Evolutionary conservation across 2,329 filamentous ascomycete genomes (phyloP), one percentile per base, ranked within the genome.

Genomic region (Dothideomycetes sp.): DNA sequence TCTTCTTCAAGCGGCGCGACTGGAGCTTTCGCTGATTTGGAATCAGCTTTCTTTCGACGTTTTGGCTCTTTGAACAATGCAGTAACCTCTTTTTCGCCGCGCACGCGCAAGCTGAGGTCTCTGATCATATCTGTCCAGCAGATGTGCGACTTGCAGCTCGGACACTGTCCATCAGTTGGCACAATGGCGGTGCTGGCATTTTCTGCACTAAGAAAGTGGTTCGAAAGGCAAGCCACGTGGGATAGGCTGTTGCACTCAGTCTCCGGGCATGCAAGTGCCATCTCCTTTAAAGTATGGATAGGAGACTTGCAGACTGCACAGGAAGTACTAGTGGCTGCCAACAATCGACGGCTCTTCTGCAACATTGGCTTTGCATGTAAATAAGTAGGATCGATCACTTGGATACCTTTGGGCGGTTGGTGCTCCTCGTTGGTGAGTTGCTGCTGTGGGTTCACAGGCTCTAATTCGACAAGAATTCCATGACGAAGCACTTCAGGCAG

Each of bases 111-210:
- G 36, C 74, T 91, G 51, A 94, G 62, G 56, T 94, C 88, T 55
- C 79, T 88, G 65, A 93, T 82, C 63, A 95, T 75, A 33, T 82
- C 74, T 0, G 70, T 68, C 89, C 89, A 96, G 36, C 68, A 58
- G 2, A 87, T 63, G 4, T 67, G 60, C 0, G 67, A 66, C 1
- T 69, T 62, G 55, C 89, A 96, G 15, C 64, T 64, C 0, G 85
- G 85, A 62, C 89, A 96, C 2, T 53, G 60, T 2, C 86, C 87
- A 23, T 68, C 56, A 1, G 74, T 67, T 0, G 89, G 89, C 1
- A 94, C 54, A 1, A 94, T 52, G 2, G 53, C 51, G n/a, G 57
- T 57, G 12, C 58, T 51, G 16, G 53, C 49, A 4, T 53, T 51
- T 23, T 65, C 58, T 3, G 65, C 60, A 3, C 63, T 60, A 0